Evolutionary conservation across 2,329 filamentous ascomycete species (phyloP), one percentile per base, ranked within the genome.

Genomic region (Tothia fuscella): DNA sequence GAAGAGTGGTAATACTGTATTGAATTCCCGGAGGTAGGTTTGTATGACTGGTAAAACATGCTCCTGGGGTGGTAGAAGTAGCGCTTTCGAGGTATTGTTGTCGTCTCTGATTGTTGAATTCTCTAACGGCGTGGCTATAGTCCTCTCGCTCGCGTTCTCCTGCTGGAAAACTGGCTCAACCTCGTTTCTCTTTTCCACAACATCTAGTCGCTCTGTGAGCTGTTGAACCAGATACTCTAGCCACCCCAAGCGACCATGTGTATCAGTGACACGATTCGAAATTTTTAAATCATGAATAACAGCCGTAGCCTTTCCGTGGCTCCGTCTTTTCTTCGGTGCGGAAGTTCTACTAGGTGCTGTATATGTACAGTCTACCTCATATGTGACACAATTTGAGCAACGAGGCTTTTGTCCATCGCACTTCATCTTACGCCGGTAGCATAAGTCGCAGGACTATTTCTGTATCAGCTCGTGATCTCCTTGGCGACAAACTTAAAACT

Each of bases 371-470:
- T 50, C 47, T 16, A 33, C 43, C 45, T 43, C 39, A 47, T 52
- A 51, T 30, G 45, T 48, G 41, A 55, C 48, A 41, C 58, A 61
- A 38, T 57, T 49, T 29, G 54, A 53, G 48, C 58, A 60, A 28
- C 51, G 53, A 44, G 58, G 58, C 34, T 55, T 56, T 41, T 51
- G 44, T 45, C 51, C 52, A 44, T 60, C 56, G 50, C 58, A 60
- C 47, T 56, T 58, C 30, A 60, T 59, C 43, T 54, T 60, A 29
- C 54, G 47, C 16, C 46, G 45, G 36, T 59, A 58, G 47, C 58
- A 61, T 31, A 60, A 52, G 42, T 61, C 56, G 44, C 58, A 61
- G 7, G 56, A 52, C 46, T 52, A 43, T 33, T 39, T 19, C 9
- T 28, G 24, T 43, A 37, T 49, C 39, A 48, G 41, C 46, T 31